Base-by-base conservation (phyloP, 192 early-diverging fungal species). In the Entomortierella chlamydospora region DNA sequence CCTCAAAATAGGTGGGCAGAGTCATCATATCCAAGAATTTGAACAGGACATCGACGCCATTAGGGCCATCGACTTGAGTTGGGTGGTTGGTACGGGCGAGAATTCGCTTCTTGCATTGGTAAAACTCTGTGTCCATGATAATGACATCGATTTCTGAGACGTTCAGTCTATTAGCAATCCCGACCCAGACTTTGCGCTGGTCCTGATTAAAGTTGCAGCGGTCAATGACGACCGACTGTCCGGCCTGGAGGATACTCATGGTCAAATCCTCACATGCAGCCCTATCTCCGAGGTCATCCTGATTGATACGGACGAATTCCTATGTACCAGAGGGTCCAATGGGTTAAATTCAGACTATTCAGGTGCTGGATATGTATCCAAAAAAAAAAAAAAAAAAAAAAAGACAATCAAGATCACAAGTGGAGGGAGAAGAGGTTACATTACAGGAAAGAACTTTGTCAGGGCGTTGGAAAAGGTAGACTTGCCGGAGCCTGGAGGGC, bases 401-500 rank as follows among this genome's bases (percentile, higher is more conserved):
- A 53, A 28, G 39, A 41, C 13, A 41, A 13, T 18, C 41, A 58
- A 58, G 43, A 12, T 13, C 11, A 39, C 8, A 29, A 5, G 39
- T 18, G 45, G 33, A 29, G 33, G 10, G 33, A 18, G 42, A 13
- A n/a, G 6, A 13, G 10, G 5, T 8, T 52, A 26, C n/a, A 37
- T 78, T 82, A 80, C 81, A 30, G 68, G 69, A 37, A 64, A 64
- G 52, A 29, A 49, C 68, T 61, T 59, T 51, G 74, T 74, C 23
- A 89, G 82, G 25, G 83, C 83, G 47, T 84, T 86, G 39, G 91
- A 82, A 72, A 94, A 93, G 17, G 90, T 89, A 20, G 85, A 87
- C 79, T 94, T 94, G 62, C 93, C 93, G 50, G 90, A 92, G 10
- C 93, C 93, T 31, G 93, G 93, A 57, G 92, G 83, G 26, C 93